Percentiles rank a stretch among this genome's conserved stretches.
Conservation (phyloP, 1,284 basidiomycete species). For the Sanghuangporus baumii region DNA sequence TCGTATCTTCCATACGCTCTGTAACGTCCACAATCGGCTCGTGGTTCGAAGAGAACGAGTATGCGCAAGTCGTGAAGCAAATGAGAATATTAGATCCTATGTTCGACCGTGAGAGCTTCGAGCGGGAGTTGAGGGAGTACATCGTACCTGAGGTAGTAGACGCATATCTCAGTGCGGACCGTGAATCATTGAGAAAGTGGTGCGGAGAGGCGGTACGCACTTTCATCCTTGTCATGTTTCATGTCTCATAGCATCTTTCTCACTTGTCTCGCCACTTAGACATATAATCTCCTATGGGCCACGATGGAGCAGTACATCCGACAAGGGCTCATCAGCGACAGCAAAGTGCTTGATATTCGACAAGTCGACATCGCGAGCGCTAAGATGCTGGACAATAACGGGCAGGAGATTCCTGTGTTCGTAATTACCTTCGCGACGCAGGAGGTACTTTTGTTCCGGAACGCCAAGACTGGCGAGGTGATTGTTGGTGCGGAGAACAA, state of each 20-base stretch:
- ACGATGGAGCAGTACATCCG: slow-evolving; percentile 93
- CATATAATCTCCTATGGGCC: slow-evolving; percentile 95
- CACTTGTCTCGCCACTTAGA: slow-evolving; percentile 39
- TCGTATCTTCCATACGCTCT: slow-evolving; percentile 75
- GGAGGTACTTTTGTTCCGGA: slow-evolving; percentile 90
- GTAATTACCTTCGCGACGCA: slow-evolving; percentile 93
- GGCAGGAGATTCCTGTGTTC: slow-evolving; percentile 72
- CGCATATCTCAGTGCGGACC: slow-evolving; percentile 87
- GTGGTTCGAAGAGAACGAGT: slow-evolving; percentile 98
- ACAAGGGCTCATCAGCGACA: slow-evolving; percentile 86
- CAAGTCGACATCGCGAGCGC: slow-evolving; percentile 80
- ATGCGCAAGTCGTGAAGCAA: slow-evolving; percentile 84
- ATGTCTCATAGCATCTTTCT: background rate
- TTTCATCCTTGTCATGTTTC: background rate
- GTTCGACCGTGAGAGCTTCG: slow-evolving; percentile 85
- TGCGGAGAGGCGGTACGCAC: slow-evolving; percentile 87
- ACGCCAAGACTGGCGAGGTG: slow-evolving; percentile 82
- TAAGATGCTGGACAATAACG: slow-evolving; percentile 80
- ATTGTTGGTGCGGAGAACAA: slow-evolving; percentile 83
- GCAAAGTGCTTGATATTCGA: slow-evolving; percentile 90
- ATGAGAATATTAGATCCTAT: slow-evolving; percentile 85
- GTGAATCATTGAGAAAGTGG: slow-evolving; percentile 84
- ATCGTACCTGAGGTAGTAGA: slow-evolving; percentile 98
- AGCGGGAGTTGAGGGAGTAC: slow-evolving; percentile 91
- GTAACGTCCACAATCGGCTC: slow-evolving; percentile 84